Conservation (phyloP, 2,329 filamentous ascomycete genomes). For the Hymenoscyphus albidus region DNA sequence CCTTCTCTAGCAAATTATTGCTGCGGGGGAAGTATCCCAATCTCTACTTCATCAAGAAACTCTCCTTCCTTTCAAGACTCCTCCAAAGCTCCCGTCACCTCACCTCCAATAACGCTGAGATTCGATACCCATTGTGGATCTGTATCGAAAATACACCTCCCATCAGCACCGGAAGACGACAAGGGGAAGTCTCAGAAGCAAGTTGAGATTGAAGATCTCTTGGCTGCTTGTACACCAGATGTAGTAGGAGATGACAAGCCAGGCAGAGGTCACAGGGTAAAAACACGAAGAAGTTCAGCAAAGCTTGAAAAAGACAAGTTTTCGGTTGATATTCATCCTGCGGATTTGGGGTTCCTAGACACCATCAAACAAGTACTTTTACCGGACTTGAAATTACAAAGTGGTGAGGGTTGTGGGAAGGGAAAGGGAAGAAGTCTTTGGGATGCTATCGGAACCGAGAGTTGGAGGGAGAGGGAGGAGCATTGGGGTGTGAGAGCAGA, state of each 20-base stretch:
- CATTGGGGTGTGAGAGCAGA: constrained; percentile 44
- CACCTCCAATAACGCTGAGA: constrained; percentile 15
- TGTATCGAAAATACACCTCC: constrained; percentile 9
- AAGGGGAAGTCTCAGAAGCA: constrained; percentile 8
- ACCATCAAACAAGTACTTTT: constrained; percentile 43
- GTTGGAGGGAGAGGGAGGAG: constrained; percentile 21
- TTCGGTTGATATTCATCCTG: constrained; percentile 48
- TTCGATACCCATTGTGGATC: constrained; percentile 15
- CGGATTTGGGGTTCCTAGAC: constrained; percentile 50
- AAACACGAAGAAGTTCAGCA: constrained; percentile 46
- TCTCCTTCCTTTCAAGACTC: constrained; percentile 14
- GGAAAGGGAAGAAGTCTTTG: constrained; percentile 11
- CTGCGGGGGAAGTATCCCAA: constrained; percentile 16
- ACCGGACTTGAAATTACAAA: constrained; percentile 8
- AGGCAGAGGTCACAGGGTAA: constrained; percentile 8
- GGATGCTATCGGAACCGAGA: constrained; percentile 23
- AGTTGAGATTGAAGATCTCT: constrained; percentile 25
- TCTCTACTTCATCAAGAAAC: constrained; percentile 8
- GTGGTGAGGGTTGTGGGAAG: not conserved
- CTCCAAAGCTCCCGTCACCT: constrained; percentile 7
- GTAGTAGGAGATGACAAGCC: constrained; percentile 22
- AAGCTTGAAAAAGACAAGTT: constrained; percentile 49
- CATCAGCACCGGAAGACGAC: constrained; percentile 9
- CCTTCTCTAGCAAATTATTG: constrained; percentile 17
- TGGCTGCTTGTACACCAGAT: constrained; percentile 41